Conservation (phyloP, 768 basidiomycete species). For the Bullera alba region DNA sequence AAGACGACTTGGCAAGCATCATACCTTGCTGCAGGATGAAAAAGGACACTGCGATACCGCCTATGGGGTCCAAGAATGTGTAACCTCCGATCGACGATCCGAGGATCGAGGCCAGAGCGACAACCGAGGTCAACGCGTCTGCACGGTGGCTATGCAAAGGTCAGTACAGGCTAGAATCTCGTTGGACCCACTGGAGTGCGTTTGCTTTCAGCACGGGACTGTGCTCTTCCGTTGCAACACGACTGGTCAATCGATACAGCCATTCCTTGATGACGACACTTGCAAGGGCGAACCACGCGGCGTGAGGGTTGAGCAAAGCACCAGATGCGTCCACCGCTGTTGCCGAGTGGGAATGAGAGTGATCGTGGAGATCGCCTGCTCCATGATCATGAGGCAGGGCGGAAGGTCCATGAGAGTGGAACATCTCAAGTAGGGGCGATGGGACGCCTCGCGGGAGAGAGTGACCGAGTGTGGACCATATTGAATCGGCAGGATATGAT, state of each 20-base stretch:
- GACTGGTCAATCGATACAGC: conserved; percentile 80
- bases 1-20: conserved; percentile 59
- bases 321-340: conserved; percentile 49
- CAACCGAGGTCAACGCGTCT: conserved; percentile 86
- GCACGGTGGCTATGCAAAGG: conserved; percentile 61
- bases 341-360: conserved; percentile 27
- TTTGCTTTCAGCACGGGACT: conserved; percentile 92
- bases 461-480: conserved; percentile 26
- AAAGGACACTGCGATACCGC: conserved; percentile 83
- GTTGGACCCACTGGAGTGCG: conserved; percentile 60
- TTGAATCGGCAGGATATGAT: conserved; percentile 58
- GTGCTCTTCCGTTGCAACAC: conserved; percentile 82
- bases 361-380: conserved; percentile 44
- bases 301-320: conserved; percentile 71
- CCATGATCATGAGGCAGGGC: conserved; percentile 44
- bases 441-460: conserved; percentile 41
- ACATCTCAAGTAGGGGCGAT: conserved; percentile 43
- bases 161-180: not conserved
- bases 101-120: conserved; percentile 85
- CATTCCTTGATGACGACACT: conserved; percentile 83
- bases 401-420: conserved; percentile 52
- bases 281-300: conserved; percentile 87
- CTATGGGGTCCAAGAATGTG: conserved; percentile 86
- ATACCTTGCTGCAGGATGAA: conserved; percentile 77
- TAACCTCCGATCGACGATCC: conserved; percentile 68